Conservation (phyloP, 306 rosid genomes). For the Ormosia semicastrata region DNA sequence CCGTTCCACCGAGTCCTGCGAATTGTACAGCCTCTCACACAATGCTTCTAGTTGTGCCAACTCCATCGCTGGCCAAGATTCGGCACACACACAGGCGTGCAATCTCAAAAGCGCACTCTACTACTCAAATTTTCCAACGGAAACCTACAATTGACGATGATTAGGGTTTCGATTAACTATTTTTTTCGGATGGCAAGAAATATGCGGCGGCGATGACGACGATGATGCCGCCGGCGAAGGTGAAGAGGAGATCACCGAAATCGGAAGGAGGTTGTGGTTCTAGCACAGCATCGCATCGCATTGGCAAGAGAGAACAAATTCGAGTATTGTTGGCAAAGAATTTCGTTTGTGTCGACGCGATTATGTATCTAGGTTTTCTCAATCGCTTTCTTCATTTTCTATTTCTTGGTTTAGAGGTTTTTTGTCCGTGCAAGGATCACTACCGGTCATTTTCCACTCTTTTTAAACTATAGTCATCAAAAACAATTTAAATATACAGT, state of each 20-base stretch:
- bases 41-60: slow-evolving; percentile 58
- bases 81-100: neutral
- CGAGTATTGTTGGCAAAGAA: neutral
- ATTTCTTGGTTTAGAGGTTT: neutral
- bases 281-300: slow-evolving; percentile 23
- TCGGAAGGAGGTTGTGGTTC: slow-evolving; percentile 1
- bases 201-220: slow-evolving; percentile 4
- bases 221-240: slow-evolving; percentile 12
- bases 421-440: neutral
- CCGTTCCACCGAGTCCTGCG: slow-evolving; percentile 62
- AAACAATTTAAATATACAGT: too few relatives aligned
- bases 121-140: neutral
- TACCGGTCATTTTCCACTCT: neutral
- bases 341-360: neutral
- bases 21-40: slow-evolving; percentile 61
- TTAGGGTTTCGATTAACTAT: neutral
- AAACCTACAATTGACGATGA: neutral
- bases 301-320: neutral
- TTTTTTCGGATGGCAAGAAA: neutral
- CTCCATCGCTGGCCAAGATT: slow-evolving; percentile 35
- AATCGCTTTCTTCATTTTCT: neutral
- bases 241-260: slow-evolving; percentile 9
- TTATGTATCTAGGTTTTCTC: neutral
- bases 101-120: neutral
- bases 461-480: neutral